A percentile compares a stretch with the other conserved stretches of the same genome.
phyloP scores from a whole-genome alignment of 2,329 filamentous ascomycete genomes.

The Penicillium occitanis region DNA sequence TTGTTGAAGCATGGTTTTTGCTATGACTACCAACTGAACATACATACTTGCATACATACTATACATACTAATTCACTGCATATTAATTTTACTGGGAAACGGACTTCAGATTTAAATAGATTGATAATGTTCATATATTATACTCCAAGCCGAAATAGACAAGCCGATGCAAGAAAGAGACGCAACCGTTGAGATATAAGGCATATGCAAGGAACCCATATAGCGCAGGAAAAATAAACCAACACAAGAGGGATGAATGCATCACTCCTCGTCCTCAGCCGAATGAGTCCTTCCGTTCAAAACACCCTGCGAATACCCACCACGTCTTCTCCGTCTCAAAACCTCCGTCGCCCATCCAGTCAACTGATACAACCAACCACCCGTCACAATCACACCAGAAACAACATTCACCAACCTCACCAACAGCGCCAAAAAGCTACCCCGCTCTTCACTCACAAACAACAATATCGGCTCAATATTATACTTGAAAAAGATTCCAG shows the following conservation, averaged over 20 bases:
- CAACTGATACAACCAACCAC: slow-evolving; percentile 88
- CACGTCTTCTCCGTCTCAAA: slow-evolving; percentile 45
- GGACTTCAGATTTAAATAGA: neutral
- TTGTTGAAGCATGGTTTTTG: neutral
- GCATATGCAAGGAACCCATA: slow-evolving; percentile 13
- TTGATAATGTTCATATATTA: neutral
- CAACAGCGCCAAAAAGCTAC: slow-evolving; percentile 70
- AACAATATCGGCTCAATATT: slow-evolving; percentile 95
- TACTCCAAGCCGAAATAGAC: slow-evolving; percentile 1
- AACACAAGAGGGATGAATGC: neutral
- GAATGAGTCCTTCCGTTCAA: slow-evolving; percentile 43
- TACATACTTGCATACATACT: slow-evolving; percentile 12
- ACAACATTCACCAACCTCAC: slow-evolving; percentile 88
- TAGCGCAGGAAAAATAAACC: neutral
- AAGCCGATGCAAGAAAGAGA: neutral
- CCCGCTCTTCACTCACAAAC: slow-evolving; percentile 77
- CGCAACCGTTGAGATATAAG: neutral
- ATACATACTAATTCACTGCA: slow-evolving; percentile 12
- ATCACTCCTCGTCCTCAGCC: slow-evolving; percentile 30
- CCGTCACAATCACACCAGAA: slow-evolving; percentile 85
- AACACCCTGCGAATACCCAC: slow-evolving; percentile 49
- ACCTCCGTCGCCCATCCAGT: slow-evolving; percentile 68
- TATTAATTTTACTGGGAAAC: neutral
- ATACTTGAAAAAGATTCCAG: slow-evolving; percentile 97
- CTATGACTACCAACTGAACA: neutral